These are phyloP conservation scores for Aspergillus coremiiformis DNA, from an alignment of 495 filamentous ascomycete genomes.

Conservation along the genomic window DNA sequence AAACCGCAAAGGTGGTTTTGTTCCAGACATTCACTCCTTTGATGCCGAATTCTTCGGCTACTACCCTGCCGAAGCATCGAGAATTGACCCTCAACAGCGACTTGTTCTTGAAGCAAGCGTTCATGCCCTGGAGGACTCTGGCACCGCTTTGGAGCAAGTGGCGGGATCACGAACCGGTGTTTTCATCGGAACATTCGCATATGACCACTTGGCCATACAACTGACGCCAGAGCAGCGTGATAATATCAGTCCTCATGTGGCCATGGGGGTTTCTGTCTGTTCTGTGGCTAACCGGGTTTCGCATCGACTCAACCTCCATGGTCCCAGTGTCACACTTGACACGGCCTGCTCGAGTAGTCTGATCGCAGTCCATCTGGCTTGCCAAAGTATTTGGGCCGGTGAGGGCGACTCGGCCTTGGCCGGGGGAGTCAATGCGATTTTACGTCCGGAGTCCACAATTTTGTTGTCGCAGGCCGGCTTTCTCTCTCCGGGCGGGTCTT, in stretches of 20 bases:
- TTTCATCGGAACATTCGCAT: no score
- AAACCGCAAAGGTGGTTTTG: no score
- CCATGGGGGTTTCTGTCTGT: slow-evolving; percentile 19
- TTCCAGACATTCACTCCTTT: no score
- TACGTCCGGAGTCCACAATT: slow-evolving; percentile 13
- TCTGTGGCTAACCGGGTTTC: no score
- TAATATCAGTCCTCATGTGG: no score
- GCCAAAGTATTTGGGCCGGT: not conserved
- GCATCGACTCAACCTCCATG: no score
- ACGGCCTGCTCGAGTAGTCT: slow-evolving; percentile 31
- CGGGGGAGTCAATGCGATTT: slow-evolving; percentile 26
- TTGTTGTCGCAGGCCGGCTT: slow-evolving; percentile 20
- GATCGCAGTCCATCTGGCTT: slow-evolving; percentile 21
- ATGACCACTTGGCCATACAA: no score
- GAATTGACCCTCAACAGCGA: slow-evolving; percentile 37
- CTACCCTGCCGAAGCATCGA: not conserved
- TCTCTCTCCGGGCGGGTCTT: slow-evolving; percentile 27
- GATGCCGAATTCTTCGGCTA: slow-evolving; percentile 6
- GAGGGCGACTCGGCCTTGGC: slow-evolving; percentile 17
- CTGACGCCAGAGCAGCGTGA: no score
- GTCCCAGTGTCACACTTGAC: slow-evolving; percentile 16
- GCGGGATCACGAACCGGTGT: no score
- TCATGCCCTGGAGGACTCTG: no score
- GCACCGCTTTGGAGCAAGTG: no score
- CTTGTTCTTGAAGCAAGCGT: no score